These are phyloP conservation scores for Phalaenopsis hybrid DNA, from an alignment of 116 monocot genomes.

Conservation along the genomic window DNA sequence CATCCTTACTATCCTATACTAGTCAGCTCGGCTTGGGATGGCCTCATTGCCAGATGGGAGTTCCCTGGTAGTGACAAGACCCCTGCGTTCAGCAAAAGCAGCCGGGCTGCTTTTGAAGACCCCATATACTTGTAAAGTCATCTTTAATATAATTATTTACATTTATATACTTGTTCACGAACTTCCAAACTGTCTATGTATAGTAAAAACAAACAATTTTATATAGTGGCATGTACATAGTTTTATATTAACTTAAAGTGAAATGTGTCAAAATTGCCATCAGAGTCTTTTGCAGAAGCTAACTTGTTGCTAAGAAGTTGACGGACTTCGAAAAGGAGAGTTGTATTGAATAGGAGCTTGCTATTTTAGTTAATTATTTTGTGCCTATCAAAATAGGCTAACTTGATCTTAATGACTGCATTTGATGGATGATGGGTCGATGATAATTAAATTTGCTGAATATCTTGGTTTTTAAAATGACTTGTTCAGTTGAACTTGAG, in stretches of 20 bases:
- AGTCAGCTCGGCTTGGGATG: slow-evolving; percentile 85
- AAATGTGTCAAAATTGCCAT: too few species aligned
- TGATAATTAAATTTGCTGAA: too few species aligned
- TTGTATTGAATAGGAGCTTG: too few species aligned
- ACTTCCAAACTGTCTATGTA: not conserved
- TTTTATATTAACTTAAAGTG: not conserved
- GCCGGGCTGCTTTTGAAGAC: not conserved
- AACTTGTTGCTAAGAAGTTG: too few species aligned
- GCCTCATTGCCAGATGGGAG: slow-evolving; percentile 64
- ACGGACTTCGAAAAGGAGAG: too few species aligned
- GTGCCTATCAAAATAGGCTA: too few species aligned
- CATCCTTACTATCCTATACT: slow-evolving; percentile 73
- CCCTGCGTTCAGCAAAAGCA: not conserved
- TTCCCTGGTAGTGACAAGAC: slow-evolving; percentile 33
- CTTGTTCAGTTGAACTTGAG: too few species aligned
- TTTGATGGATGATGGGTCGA: too few species aligned
- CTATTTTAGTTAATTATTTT: too few species aligned
- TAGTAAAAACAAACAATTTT: not conserved
- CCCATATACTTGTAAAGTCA: not conserved
- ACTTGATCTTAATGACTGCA: too few species aligned
- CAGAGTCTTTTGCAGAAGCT: too few species aligned
- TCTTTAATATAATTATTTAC: not conserved
- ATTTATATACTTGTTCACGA: not conserved
- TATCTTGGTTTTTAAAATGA: too few species aligned
- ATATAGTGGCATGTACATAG: not conserved